These are phyloP conservation scores for Neofusicoccum sp. DNA, from an alignment of 2,329 filamentous ascomycete genomes.

Conservation along the genomic window DNA sequence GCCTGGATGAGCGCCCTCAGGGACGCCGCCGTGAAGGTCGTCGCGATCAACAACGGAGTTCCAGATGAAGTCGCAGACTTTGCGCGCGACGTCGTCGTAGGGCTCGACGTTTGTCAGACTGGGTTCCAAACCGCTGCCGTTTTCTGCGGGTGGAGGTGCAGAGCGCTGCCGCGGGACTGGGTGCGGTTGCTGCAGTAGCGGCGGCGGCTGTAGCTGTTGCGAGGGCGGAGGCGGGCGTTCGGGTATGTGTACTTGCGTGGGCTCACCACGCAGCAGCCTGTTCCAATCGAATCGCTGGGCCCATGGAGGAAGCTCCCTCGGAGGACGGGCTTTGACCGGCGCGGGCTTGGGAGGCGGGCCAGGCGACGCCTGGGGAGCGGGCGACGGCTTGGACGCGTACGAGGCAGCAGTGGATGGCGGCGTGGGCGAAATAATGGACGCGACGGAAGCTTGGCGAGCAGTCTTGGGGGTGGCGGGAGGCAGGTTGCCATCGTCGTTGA, in stretches of 20 bases:
- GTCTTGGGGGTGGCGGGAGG: conserved; percentile 8
- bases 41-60: conserved; percentile 65
- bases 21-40: conserved; percentile 44
- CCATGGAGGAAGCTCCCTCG: conserved; percentile 4
- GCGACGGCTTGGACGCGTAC: conserved; percentile 13
- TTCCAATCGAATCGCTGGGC: conserved; percentile 16
- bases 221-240: conserved; percentile 3
- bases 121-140: conserved; percentile 45
- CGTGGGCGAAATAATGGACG: conserved; percentile 9
- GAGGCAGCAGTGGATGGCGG: conserved; percentile 16
- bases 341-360: background rate
- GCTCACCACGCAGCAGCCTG: conserved; percentile 22
- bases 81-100: conserved; percentile 70
- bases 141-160: conserved; percentile 14
- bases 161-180: conserved; percentile 18
- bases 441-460: conserved; percentile 14
- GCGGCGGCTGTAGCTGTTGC: conserved; percentile 21
- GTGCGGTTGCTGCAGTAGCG: conserved; percentile 16
- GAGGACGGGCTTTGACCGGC: background rate
- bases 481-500: conserved; percentile 15
- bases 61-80: conserved; percentile 80
- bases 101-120: conserved; percentile 69
- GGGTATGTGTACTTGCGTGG: conserved; percentile 17
- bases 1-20: conserved; percentile 46
- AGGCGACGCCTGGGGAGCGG: conserved; percentile 1